Percentiles rank a stretch among this genome's conserved stretches.
phyloP scores from a whole-genome alignment of 768 basidiomycete species.

The Macrolepiota dolichaula region DNA sequence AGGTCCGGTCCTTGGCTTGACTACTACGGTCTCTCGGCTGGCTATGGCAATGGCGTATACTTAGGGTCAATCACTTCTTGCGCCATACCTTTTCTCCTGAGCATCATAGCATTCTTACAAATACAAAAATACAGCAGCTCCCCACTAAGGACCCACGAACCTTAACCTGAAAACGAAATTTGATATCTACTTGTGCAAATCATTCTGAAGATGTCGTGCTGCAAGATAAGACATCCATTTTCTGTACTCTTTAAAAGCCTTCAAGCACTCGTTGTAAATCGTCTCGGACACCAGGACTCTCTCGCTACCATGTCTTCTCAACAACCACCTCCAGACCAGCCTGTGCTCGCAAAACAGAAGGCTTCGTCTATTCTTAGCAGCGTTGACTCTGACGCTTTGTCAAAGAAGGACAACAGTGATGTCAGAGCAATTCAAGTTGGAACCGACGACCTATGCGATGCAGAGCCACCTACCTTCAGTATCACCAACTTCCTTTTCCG shows the following conservation, averaged over 20 bases:
- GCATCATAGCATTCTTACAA: neutral
- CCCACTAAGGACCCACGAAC: neutral
- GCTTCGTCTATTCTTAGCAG: neutral
- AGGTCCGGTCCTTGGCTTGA: neutral
- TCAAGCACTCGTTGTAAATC: neutral
- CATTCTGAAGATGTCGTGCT: neutral
- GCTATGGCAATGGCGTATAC: neutral
- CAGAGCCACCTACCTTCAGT: conserved; percentile 32
- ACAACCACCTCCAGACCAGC: neutral
- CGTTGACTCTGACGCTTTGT: neutral
- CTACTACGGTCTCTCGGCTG: neutral
- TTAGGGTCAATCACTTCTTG: neutral
- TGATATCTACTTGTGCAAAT: neutral
- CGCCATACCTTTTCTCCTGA: conserved; percentile 1
- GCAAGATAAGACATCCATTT: neutral
- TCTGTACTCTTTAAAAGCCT: neutral
- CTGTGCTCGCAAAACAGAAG: neutral
- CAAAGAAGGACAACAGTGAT: neutral
- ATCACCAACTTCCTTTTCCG: conserved; percentile 32
- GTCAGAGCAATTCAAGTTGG: neutral
- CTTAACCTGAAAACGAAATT: neutral
- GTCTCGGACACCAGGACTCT: neutral
- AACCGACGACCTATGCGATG: conserved; percentile 31
- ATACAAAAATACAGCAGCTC: neutral
- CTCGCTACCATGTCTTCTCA: neutral